Conservation (phyloP, 805 yeast genomes). For the Metschnikowia lachancei region DNA sequence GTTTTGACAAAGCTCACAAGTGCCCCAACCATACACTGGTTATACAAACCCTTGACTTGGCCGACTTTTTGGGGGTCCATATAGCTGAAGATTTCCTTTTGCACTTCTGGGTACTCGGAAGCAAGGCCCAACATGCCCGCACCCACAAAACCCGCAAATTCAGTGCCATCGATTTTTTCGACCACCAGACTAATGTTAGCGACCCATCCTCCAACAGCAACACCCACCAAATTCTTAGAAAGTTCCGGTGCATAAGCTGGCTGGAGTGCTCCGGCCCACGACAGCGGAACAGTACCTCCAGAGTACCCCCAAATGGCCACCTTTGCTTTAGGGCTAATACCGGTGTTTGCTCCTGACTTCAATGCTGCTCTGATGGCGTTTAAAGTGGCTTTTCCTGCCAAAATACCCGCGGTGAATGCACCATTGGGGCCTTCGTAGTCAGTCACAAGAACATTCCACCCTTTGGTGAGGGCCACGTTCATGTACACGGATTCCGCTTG, state of each 20-base stretch:
- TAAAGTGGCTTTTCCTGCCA: conserved; percentile 31
- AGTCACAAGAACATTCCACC: conserved; percentile 34
- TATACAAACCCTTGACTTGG: background rate
- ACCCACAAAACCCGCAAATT: conserved; percentile 31
- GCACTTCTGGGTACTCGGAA: conserved; percentile 30
- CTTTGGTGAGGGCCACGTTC: conserved; percentile 22
- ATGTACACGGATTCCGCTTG: conserved; percentile 20
- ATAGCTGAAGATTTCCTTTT: background rate
- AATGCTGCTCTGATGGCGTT: conserved; percentile 32
- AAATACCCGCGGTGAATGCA: conserved; percentile 33
- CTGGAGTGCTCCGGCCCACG: conserved; percentile 39
- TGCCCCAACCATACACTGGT: background rate
- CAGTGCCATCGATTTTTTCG: conserved; percentile 24
- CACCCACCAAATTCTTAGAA: conserved; percentile 26
- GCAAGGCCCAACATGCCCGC: conserved; percentile 30
- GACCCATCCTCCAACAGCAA: conserved; percentile 37
- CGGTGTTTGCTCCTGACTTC: conserved; percentile 18
- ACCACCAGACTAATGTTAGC: conserved; percentile 34
- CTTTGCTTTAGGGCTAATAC: conserved; percentile 21
- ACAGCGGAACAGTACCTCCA: conserved; percentile 39
- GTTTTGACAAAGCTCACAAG: background rate
- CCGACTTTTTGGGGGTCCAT: background rate
- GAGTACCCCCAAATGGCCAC: conserved; percentile 36
- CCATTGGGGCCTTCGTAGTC: conserved; percentile 37
- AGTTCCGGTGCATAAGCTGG: conserved; percentile 38